Conservation (phyloP, 75 land plant species). For the Larix kaempferi region DNA sequence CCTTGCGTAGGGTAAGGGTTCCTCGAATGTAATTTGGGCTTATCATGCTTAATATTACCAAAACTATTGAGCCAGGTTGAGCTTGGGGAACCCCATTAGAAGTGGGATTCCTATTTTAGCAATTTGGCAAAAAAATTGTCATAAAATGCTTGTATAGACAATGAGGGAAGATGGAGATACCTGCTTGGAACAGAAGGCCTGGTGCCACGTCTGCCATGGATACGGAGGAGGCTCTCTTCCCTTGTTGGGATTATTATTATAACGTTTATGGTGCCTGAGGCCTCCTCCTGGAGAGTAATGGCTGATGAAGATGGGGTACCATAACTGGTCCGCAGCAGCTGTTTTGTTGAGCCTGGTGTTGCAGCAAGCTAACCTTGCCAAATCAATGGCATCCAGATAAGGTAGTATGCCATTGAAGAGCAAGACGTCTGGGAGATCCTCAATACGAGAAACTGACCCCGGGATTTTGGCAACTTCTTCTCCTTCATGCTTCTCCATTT, state of each 20-base stretch:
- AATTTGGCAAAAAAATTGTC: too few species aligned
- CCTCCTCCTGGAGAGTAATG: not conserved
- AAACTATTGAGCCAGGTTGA: too few species aligned
- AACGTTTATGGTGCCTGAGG: not conserved
- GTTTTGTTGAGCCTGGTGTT: not conserved
- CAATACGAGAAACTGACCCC: not conserved
- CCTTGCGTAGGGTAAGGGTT: too few species aligned
- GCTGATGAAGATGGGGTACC: slow-evolving; percentile 6
- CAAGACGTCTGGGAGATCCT: slow-evolving; percentile 10
- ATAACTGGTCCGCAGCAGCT: slow-evolving; percentile 9
- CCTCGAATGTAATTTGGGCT: too few species aligned
- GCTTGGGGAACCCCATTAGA: too few species aligned
- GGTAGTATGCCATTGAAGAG: slow-evolving; percentile 5
- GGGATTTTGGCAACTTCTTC: not conserved
- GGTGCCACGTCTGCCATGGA: slow-evolving; percentile 18
- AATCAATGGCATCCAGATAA: not conserved
- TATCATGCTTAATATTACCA: too few species aligned
- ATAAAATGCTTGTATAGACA: too few species aligned
- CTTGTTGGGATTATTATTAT: not conserved
- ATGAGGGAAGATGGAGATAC: not conserved
- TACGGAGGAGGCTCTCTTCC: slow-evolving; percentile 3
- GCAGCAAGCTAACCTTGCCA: slow-evolving; percentile 19
- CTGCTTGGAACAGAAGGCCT: slow-evolving; percentile 19
- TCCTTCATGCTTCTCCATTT: not conserved
- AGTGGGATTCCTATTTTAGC: too few species aligned